phyloP scores from a whole-genome alignment of 352 stramenopile species.

The Pythium brachiatum region DNA sequence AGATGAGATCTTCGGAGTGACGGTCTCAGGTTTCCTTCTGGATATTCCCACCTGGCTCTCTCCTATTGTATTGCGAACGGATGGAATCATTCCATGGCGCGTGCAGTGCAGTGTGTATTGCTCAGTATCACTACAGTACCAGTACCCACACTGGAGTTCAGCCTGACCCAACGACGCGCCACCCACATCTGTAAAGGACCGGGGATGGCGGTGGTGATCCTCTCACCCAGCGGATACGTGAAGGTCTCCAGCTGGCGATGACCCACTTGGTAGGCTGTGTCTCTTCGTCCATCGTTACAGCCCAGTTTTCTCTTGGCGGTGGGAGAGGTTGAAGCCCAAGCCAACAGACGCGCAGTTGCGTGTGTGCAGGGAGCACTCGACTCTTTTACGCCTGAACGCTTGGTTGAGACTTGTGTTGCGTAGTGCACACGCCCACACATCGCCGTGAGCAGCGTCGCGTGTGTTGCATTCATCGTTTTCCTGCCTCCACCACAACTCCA shows the following conservation, averaged over 20 bases:
- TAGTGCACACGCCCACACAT: no score
- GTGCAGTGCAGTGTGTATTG: no score
- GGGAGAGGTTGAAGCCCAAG: not conserved
- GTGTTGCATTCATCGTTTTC: not conserved
- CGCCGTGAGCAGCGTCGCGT: no score
- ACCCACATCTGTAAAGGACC: not conserved
- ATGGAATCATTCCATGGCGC: no score
- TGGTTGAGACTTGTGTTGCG: no score
- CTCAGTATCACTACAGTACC: no score
- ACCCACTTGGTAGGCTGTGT: not conserved
- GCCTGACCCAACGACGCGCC: not conserved
- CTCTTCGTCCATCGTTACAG: not conserved
- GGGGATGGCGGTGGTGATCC: not conserved
- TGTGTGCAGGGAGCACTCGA: not conserved
- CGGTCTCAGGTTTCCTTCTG: not conserved
- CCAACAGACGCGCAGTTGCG: not conserved
- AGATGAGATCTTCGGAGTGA: slow-evolving; percentile 3
- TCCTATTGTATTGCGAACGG: no score
- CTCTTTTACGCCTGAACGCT: slow-evolving; percentile 4
- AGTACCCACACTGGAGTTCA: no score
- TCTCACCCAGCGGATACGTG: not conserved
- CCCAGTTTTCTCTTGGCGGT: not conserved
- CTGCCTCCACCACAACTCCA: not conserved
- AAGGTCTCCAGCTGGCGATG: not conserved
- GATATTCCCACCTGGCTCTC: not conserved